Percentiles rank a stretch among this genome's conserved stretches.
Conservation (phyloP, 495 filamentous ascomycete genomes). For the Ramalina intermedia region DNA sequence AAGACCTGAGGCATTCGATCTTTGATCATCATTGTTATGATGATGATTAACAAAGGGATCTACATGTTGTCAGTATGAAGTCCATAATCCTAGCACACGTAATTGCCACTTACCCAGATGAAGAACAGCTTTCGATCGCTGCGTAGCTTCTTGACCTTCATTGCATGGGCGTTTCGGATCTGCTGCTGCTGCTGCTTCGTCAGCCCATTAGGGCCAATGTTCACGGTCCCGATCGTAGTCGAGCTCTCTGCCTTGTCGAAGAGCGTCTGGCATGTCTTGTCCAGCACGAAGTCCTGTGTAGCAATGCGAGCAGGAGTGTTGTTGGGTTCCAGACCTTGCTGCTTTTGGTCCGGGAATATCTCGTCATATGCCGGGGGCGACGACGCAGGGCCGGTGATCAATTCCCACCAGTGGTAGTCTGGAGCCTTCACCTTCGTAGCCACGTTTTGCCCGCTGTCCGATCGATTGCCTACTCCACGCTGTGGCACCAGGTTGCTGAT, state of each 20-base stretch:
- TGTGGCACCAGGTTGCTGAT: slow-evolving; percentile 62
- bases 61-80: slow-evolving; percentile 18
- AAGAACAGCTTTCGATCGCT: slow-evolving; percentile 72
- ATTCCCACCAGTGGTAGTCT: slow-evolving; percentile 56
- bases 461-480: slow-evolving; percentile 22
- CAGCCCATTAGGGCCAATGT: slow-evolving; percentile 31
- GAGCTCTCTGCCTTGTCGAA: slow-evolving; percentile 33
- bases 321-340: slow-evolving; percentile 38
- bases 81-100: slow-evolving; percentile 17
- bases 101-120: slow-evolving; percentile 54
- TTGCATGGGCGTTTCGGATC: slow-evolving; percentile 53
- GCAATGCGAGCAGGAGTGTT: slow-evolving; percentile 45
- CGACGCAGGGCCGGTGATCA: slow-evolving; percentile 37
- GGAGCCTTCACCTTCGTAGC: slow-evolving; percentile 35
- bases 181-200: slow-evolving; percentile 64
- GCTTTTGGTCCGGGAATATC: slow-evolving; percentile 46
- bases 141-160: slow-evolving; percentile 57
- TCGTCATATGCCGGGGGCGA: slow-evolving; percentile 69
- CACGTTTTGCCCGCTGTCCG: slow-evolving; percentile 24
- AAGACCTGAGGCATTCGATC: slow-evolving; percentile 5
- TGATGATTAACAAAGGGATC: slow-evolving; percentile 47
- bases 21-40: slow-evolving; percentile 45
- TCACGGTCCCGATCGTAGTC: slow-evolving; percentile 27
- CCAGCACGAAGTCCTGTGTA: slow-evolving; percentile 47
- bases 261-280: slow-evolving; percentile 49